Evolutionary conservation across 83 land plant genomes (phyloP), one percentile per base, ranked within the genome.

Genomic region (Isoetes engelmannii): DNA sequence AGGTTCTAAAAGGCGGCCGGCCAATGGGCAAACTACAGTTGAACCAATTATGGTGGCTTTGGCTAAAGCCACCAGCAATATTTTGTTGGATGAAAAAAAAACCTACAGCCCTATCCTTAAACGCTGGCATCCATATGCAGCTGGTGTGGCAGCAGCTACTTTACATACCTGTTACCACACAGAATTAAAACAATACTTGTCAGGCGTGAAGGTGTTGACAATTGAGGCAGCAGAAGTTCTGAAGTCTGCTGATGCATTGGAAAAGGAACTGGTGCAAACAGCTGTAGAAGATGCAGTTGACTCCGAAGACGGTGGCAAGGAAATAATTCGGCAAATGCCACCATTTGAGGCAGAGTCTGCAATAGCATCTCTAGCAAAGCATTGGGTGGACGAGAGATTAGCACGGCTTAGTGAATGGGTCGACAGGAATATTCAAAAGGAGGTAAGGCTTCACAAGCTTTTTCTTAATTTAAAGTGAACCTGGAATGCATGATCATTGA

Each of bases 271-370:
- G 55, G 98, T 93, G 18, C 82, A 83, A 50, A 87, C 86, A 60
- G 98, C 92, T 43, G 98, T 93, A 48, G 98, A 93, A 74, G 98
- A 90, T 63, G 84, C 90, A 18, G 98, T 86, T 10, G 98, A 93
- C 68, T 81, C 86, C 78, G 98, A 93, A 43, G 98, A 93, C 79
- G 98, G 96, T 61, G 92, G 92, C 42, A 87, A 87, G 75, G 82
- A 77, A 37, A 9, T 59, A 2, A 90, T 93, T 53, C 82, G 96
- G 57, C 92, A 89, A 82, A 93, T 93, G 98, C 86, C 89, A 59
- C 98, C 98, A 45, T 93, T 77, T 77, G 98, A 93, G 74, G 88
- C 87, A 57, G 86, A 90, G 65, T 56, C 80, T 70, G 78, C 80
- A 18, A 76, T 93, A 20, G 86, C 81, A 21, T 80, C 79, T 69